A percentile compares a stretch with the other conserved stretches of the same genome.
phyloP scores from a whole-genome alignment of 208 protist species.

The Wallacemonas sp. region DNA sequence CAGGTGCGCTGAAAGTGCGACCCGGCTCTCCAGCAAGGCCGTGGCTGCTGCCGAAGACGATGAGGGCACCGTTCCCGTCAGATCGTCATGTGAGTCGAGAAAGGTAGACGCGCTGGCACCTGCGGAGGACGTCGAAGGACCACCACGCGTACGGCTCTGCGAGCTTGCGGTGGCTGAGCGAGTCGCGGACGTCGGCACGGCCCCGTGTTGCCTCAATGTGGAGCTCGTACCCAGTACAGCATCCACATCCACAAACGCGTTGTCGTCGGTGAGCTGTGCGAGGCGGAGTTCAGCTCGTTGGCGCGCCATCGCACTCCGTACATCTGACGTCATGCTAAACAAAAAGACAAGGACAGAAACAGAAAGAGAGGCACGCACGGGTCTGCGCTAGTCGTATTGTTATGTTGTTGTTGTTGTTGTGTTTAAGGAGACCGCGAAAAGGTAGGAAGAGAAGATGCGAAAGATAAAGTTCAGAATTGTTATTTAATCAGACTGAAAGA shows the following conservation, averaged over 20 bases:
- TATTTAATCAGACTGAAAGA: too few relatives aligned
- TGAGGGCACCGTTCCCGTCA: background rate
- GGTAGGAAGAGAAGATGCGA: too few relatives aligned
- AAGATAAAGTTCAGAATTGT: too few relatives aligned
- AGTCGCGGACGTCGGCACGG: too few relatives aligned
- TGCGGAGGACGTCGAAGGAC: too few relatives aligned
- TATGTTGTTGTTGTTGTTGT: too few relatives aligned
- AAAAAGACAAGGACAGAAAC: too few relatives aligned
- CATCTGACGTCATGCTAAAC: too few relatives aligned
- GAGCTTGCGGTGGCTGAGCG: conserved; percentile 1
- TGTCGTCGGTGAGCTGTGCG: conserved; percentile 59
- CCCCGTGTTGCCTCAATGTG: conserved; percentile 7
- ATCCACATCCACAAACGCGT: conserved; percentile 73
- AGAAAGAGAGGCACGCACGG: too few relatives aligned
- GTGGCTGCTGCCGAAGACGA: conserved; percentile 2
- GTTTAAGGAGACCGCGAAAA: too few relatives aligned
- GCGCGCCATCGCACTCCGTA: conserved; percentile 23
- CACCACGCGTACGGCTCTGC: background rate
- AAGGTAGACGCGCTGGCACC: too few relatives aligned
- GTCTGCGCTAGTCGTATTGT: too few relatives aligned
- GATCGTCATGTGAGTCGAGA: background rate
- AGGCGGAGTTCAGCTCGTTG: conserved; percentile 25
- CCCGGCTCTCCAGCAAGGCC: conserved; percentile 4
- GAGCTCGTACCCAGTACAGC: conserved; percentile 35
- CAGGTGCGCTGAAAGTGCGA: conserved; percentile 22